Conservation (phyloP, 176 grass and related monocot genomes). For the Thalia dealbata region DNA sequence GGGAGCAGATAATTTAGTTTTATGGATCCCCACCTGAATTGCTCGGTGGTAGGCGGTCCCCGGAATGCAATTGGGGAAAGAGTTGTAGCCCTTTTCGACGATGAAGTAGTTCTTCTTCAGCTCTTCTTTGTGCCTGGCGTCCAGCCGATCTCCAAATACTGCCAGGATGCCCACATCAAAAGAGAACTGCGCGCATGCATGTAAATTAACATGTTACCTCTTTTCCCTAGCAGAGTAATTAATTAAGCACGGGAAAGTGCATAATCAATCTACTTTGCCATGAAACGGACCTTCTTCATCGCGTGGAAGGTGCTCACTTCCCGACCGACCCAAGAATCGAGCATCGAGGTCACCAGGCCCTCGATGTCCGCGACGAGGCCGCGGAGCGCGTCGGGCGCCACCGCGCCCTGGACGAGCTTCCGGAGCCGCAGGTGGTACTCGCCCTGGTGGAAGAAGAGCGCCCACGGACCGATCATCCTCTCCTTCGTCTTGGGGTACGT, state of each 20-base stretch:
- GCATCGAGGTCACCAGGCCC: conserved; percentile 26
- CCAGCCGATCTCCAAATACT: conserved; percentile 56
- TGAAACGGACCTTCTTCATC: conserved; percentile 53
- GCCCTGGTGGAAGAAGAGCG: conserved; percentile 97
- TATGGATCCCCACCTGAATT: conserved; percentile 61
- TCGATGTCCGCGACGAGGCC: conserved; percentile 54
- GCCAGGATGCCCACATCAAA: conserved; percentile 69
- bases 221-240: neutral
- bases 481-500: conserved; percentile 96
- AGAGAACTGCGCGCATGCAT: conserved; percentile 41
- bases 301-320: conserved; percentile 38
- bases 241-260: neutral
- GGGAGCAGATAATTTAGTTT: no score
- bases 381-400: conserved; percentile 55
- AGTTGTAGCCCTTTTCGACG: conserved; percentile 96
- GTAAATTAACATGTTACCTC: no score
- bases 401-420: conserved; percentile 54
- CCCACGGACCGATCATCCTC: conserved; percentile 71
- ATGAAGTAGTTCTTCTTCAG: conserved; percentile 59
- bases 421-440: conserved; percentile 74
- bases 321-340: conserved; percentile 38
- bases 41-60: conserved; percentile 64
- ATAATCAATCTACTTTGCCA: no score
- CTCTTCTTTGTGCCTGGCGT: conserved; percentile 42
- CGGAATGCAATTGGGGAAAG: conserved; percentile 61